Evolutionary conservation across 1,139 yeast genomes (phyloP).

Genomic region (Debaryomycetaceae sp.): DNA sequence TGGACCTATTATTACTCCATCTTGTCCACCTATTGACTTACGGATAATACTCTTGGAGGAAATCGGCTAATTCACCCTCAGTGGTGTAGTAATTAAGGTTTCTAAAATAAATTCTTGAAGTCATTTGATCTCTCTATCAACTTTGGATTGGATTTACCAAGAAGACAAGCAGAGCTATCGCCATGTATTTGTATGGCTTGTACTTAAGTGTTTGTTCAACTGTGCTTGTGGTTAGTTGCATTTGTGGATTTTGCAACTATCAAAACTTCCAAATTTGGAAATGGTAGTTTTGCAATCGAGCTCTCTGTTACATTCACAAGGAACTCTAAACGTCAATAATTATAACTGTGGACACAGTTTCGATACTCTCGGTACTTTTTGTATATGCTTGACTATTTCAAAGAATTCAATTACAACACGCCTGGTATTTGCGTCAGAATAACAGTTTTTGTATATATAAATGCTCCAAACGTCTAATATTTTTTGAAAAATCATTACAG

Average conservation of each 20-base stretch:
- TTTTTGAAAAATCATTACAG: too few species aligned
- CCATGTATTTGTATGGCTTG: neutral
- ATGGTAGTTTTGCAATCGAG: neutral
- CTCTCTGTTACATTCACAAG: neutral
- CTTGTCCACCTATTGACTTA: slow-evolving; percentile 3
- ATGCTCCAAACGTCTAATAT: too few species aligned
- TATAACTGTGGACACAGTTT: too few species aligned
- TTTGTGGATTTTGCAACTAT: slow-evolving; percentile 3
- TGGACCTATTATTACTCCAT: neutral
- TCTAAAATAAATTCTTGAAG: slow-evolving; percentile 28
- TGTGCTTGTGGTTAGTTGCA: slow-evolving; percentile 8
- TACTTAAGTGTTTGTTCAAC: neutral
- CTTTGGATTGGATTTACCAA: neutral
- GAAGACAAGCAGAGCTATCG: neutral
- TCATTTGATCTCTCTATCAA: neutral
- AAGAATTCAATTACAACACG: too few species aligned
- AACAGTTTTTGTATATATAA: too few species aligned
- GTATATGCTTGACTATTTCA: too few species aligned
- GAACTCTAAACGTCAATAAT: too few species aligned
- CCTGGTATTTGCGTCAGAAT: too few species aligned
- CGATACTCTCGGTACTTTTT: too few species aligned
- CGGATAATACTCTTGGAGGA: slow-evolving; percentile 21
- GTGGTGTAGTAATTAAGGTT: slow-evolving; percentile 43
- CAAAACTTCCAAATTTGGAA: neutral
- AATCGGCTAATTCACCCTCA: slow-evolving; percentile 37